Evolutionary conservation across 2,329 filamentous ascomycete genomes (phyloP).

Genomic region (Chrysoporthe puriensis): DNA sequence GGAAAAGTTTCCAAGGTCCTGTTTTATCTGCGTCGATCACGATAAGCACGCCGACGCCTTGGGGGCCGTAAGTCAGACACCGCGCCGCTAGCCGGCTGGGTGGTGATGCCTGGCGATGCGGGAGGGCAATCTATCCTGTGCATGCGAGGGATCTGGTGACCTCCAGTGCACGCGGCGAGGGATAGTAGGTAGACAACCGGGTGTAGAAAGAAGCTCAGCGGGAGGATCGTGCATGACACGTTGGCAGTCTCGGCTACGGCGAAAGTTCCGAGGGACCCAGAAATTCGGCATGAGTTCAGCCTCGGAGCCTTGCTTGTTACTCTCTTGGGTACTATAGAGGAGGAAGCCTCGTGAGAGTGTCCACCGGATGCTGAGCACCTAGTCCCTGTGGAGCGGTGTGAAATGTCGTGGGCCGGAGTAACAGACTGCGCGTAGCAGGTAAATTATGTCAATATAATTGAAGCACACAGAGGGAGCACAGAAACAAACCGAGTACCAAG

Average conservation of each 20-base stretch:
- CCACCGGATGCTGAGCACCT: background rate
- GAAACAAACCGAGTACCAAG: background rate
- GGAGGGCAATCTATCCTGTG: background rate
- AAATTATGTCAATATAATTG: background rate
- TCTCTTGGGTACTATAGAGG: background rate
- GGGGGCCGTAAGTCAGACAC: too few relatives aligned
- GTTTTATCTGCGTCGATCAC: too few relatives aligned
- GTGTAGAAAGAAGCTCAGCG: background rate
- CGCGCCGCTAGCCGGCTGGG: too few relatives aligned
- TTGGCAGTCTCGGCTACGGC: background rate
- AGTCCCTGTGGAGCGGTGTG: background rate
- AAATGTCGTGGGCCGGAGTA: background rate
- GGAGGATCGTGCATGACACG: constrained; percentile 6
- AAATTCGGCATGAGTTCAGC: background rate
- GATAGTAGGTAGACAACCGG: background rate
- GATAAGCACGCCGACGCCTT: too few relatives aligned
- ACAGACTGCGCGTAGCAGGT: background rate
- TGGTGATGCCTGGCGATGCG: too few relatives aligned
- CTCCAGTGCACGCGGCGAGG: background rate
- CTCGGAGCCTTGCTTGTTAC: background rate
- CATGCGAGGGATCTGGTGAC: background rate
- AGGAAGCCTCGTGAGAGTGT: background rate
- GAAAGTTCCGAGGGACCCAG: background rate
- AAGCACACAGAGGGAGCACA: background rate
- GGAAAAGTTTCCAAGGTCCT: too few relatives aligned